These are phyloP conservation scores for Fraxinus dipetala DNA, from an alignment of 305 asterid species.

Conservation along the genomic window DNA sequence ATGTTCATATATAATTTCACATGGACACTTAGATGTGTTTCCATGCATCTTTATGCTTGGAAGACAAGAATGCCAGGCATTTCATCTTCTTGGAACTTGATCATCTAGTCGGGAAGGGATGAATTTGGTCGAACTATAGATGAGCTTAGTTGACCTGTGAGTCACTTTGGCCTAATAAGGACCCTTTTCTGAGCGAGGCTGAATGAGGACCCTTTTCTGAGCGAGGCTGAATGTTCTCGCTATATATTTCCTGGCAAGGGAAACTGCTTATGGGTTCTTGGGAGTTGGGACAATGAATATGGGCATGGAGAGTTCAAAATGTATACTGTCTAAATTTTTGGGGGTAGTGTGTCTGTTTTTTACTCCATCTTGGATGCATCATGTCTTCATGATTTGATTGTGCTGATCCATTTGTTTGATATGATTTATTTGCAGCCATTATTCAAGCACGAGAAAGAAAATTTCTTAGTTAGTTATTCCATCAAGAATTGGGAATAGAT, in stretches of 20 bases:
- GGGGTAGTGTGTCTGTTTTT: neutral
- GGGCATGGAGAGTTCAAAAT: neutral
- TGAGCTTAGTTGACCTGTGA: neutral
- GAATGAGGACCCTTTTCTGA: neutral
- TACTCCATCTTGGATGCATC: neutral
- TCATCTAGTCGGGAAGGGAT: neutral
- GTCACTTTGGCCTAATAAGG: neutral
- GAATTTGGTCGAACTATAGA: neutral
- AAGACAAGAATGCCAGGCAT: neutral
- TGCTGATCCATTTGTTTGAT: neutral
- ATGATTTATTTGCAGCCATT: neutral
- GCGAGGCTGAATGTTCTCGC: neutral
- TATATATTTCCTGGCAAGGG: neutral
- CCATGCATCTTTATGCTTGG: neutral
- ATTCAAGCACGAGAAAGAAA: neutral
- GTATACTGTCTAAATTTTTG: neutral
- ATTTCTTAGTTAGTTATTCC: neutral
- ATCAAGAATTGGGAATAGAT: neutral
- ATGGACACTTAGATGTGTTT: neutral
- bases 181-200: neutral
- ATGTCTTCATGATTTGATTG: neutral
- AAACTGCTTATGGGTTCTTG: neutral
- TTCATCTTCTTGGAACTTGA: constrained; percentile 6
- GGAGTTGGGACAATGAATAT: neutral
- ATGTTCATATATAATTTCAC: neutral